phyloP scores from a whole-genome alignment of 371 early-diverging fungal species.

The Mucor racemosus region DNA sequence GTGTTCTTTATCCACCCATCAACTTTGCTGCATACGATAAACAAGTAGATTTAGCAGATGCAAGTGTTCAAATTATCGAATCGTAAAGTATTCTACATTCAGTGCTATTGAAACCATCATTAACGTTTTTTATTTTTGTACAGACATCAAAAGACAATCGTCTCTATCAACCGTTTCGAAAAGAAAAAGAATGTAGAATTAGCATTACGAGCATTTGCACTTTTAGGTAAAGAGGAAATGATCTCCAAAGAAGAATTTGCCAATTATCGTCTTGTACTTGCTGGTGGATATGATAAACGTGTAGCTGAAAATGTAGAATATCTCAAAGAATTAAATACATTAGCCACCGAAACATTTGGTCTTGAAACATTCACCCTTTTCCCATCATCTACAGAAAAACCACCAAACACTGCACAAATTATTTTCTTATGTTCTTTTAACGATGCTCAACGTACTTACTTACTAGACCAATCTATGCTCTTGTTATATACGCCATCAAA shows the following conservation, averaged over 20 bases:
- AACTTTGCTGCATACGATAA: slow-evolving; percentile 73
- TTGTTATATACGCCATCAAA: slow-evolving; percentile 91
- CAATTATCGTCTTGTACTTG: slow-evolving; percentile 72
- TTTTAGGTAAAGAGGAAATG: slow-evolving; percentile 33
- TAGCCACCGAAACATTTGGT: slow-evolving; percentile 54
- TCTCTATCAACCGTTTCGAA: slow-evolving; percentile 94
- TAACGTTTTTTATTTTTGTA: background rate
- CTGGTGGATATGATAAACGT: slow-evolving; percentile 83
- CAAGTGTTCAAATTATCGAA: slow-evolving; percentile 58
- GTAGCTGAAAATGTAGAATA: slow-evolving; percentile 89
- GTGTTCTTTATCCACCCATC: slow-evolving; percentile 89
- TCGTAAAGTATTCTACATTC: slow-evolving; percentile 37
- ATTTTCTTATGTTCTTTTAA: slow-evolving; percentile 89
- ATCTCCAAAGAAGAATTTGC: slow-evolving; percentile 35
- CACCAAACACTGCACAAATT: slow-evolving; percentile 64
- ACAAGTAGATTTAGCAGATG: slow-evolving; percentile 57
- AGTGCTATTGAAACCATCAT: background rate
- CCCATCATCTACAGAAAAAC: slow-evolving; percentile 30
- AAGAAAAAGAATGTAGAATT: slow-evolving; percentile 91
- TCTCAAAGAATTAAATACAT: slow-evolving; percentile 66
- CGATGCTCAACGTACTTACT: slow-evolving; percentile 76
- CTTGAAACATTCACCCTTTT: slow-evolving; percentile 51
- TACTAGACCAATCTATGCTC: slow-evolving; percentile 67
- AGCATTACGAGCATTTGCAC: slow-evolving; percentile 81
- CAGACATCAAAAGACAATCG: slow-evolving; percentile 50